These are phyloP conservation scores for Cladosporium austrohemisphaericum DNA, from an alignment of 2,329 filamentous ascomycete species.

Conservation along the genomic window DNA sequence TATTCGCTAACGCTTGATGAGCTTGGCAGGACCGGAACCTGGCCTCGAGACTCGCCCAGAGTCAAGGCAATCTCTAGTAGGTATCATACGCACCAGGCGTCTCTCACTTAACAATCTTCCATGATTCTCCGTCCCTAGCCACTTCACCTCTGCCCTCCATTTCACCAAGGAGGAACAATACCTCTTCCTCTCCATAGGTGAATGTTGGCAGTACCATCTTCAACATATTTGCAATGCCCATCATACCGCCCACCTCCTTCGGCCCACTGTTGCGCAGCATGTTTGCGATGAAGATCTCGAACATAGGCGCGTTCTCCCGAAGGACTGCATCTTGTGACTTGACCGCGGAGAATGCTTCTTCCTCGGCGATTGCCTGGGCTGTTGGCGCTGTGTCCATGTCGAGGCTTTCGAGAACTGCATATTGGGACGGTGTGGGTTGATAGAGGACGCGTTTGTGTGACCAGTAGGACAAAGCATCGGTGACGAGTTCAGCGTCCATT, in stretches of 20 bases:
- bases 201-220: constrained; percentile 88
- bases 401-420: constrained; percentile 64
- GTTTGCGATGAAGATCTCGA: constrained; percentile 87
- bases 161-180: constrained; percentile 72
- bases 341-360: constrained; percentile 46
- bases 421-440: constrained; percentile 51
- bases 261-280: constrained; percentile 82
- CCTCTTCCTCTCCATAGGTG: constrained; percentile 82
- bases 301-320: constrained; percentile 67
- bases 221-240: constrained; percentile 89
- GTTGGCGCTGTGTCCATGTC: constrained; percentile 39
- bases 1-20: too few relatives aligned
- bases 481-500: constrained; percentile 71
- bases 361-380: constrained; percentile 25
- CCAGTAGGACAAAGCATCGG: constrained; percentile 68
- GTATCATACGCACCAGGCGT: too few relatives aligned
- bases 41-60: too few relatives aligned
- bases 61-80: too few relatives aligned
- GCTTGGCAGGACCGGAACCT: too few relatives aligned
- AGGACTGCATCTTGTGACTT: constrained; percentile 56
- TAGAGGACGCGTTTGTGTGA: constrained; percentile 63
- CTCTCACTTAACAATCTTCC: constrained; percentile 19
- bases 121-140: constrained; percentile 30
- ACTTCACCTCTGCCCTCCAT: constrained; percentile 73
- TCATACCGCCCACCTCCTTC: constrained; percentile 63